phyloP scores from a whole-genome alignment of 192 early-diverging fungal genomes.

The Irineochytrium annulatum region DNA sequence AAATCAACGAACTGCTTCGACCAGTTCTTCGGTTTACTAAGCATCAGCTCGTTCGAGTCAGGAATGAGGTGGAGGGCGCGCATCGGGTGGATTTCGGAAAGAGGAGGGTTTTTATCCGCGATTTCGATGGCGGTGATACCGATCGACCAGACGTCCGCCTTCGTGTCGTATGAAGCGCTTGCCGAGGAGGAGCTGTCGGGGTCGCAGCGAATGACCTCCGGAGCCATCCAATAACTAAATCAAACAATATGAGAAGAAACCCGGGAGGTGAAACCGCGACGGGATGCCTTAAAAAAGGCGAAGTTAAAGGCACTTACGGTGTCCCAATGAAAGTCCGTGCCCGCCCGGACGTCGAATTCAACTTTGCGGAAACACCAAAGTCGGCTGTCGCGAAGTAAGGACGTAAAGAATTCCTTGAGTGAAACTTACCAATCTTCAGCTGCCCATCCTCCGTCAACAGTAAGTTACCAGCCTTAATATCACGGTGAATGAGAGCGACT shows the following conservation, averaged over 20 bases:
- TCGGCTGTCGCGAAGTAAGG: conserved; percentile 43
- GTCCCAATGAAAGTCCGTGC: conserved; percentile 64
- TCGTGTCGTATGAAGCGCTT: conserved; percentile 47
- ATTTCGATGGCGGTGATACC: conserved; percentile 67
- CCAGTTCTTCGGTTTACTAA: conserved; percentile 61
- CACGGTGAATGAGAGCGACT: conserved; percentile 53
- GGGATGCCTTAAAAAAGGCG: conserved; percentile 6
- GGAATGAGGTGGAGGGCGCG: conserved; percentile 57
- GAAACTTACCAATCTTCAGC: conserved; percentile 50
- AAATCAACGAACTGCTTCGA: conserved; percentile 57
- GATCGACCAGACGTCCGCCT: conserved; percentile 63
- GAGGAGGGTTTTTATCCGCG: conserved; percentile 62
- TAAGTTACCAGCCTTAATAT: conserved; percentile 63
- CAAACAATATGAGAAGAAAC: neutral
- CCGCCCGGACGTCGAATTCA: conserved; percentile 32
- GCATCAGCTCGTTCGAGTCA: conserved; percentile 39
- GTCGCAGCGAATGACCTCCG: conserved; percentile 57
- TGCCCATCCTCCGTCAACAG: conserved; percentile 52
- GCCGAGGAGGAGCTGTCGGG: conserved; percentile 35
- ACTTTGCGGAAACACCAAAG: conserved; percentile 62
- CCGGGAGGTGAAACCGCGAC: neutral
- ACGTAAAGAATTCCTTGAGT: neutral
- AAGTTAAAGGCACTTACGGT: conserved; percentile 36
- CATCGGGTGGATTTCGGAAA: conserved; percentile 65
- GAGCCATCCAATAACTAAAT: conserved; percentile 57